Evolutionary conservation across 441 rosid species (phyloP).

Genomic region (Croton setiger): DNA sequence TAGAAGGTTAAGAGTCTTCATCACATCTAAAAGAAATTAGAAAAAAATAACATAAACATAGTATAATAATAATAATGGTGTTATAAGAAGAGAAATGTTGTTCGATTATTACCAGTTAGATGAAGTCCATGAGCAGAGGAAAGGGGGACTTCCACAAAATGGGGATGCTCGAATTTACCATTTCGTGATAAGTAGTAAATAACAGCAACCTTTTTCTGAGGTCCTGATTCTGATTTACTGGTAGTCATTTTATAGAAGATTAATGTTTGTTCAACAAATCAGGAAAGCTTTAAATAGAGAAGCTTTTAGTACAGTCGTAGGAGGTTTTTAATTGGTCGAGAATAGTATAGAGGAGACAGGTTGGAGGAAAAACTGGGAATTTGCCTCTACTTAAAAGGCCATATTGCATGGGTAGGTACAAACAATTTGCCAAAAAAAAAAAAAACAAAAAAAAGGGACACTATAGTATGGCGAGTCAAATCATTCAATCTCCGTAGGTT

Average conservation of each 20-base stretch:
- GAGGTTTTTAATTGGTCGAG: too few species aligned
- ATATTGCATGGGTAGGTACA: constrained; percentile 5
- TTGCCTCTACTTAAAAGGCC: constrained; percentile 3
- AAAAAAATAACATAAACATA: too few species aligned
- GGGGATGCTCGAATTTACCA: constrained; percentile 90
- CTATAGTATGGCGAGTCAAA: constrained; percentile 3
- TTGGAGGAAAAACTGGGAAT: constrained; percentile 16
- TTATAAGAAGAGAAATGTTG: neutral
- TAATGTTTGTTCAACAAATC: neutral
- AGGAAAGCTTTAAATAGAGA: neutral
- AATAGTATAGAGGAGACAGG: constrained; percentile 1
- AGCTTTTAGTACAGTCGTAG: neutral
- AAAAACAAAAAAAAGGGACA: constrained; percentile 14
- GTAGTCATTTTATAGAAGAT: too few species aligned
- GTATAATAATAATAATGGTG: neutral
- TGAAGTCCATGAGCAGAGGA: constrained; percentile 67
- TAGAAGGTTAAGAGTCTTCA: constrained; percentile 49
- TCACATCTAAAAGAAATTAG: constrained; percentile 51
- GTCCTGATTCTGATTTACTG: neutral
- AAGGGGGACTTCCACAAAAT: constrained; percentile 69
- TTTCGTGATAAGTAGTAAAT: constrained; percentile 78
- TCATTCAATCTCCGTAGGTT: neutral
- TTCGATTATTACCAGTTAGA: constrained; percentile 49
- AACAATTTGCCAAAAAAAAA: constrained; percentile 18
- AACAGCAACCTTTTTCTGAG: constrained; percentile 51